Conservation (phyloP, 2,329 filamentous ascomycete species). For the Pseudogymnoascus sp. region DNA sequence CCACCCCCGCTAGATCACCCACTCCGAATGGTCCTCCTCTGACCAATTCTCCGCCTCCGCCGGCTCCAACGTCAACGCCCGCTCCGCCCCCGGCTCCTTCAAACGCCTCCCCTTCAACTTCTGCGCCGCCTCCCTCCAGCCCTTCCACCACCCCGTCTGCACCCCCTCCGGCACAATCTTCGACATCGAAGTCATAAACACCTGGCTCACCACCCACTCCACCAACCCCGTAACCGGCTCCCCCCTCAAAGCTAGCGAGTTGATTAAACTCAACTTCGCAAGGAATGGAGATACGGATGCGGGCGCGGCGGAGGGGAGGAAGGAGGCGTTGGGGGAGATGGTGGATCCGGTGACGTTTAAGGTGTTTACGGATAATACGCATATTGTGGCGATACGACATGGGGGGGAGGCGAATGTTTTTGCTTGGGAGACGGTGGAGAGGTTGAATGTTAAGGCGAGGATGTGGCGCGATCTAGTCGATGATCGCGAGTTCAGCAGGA, state of each 20-base stretch:
- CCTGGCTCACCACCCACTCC: conserved; percentile 88
- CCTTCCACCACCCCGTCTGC: conserved; percentile 91
- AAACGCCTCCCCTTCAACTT: conserved; percentile 94
- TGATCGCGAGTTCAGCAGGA: conserved; percentile 76
- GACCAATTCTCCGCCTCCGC: conserved; percentile 80
- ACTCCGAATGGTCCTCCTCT: conserved; percentile 92
- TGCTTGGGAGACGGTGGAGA: conserved; percentile 88
- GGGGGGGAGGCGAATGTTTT: conserved; percentile 88
- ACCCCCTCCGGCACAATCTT: conserved; percentile 82
- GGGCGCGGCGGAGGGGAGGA: conserved; percentile 30
- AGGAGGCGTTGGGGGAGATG: conserved; percentile 62
- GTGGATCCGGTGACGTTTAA: conserved; percentile 97
- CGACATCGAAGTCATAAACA: conserved; percentile 85
- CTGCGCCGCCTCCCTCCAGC: conserved; percentile 90
- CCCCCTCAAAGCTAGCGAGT: conserved; percentile 67
- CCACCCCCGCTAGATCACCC: conserved; percentile 59
- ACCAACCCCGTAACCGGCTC: conserved; percentile 85
- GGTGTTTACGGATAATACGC: conserved; percentile 94
- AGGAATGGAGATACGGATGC: conserved; percentile 69
- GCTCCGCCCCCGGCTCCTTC: conserved; percentile 56
- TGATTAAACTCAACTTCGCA: conserved; percentile 85
- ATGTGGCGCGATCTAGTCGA: conserved; percentile 88
- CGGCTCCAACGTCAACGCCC: conserved; percentile 56
- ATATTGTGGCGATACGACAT: conserved; percentile 79
- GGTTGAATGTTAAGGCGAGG: conserved; percentile 93